Evolutionary conservation across 805 yeast species (phyloP), one percentile per base, ranked within the genome.

Genomic region (Wickerhamomyces ciferrii): DNA sequence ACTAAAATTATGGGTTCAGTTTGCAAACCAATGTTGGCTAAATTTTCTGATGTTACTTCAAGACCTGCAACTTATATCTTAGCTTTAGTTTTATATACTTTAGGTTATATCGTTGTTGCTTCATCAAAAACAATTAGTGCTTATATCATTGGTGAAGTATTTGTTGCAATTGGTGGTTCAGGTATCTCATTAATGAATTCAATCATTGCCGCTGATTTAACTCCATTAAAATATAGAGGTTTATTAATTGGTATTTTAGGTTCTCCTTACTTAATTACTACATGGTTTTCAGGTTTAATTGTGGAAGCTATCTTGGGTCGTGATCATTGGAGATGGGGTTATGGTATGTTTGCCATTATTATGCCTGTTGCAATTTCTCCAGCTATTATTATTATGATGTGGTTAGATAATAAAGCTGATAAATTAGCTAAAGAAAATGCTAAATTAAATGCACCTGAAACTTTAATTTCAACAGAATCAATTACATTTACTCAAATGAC

Each of bases 301-400:
- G 68, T 55, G 7, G 50, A 50, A 5, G 58, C 59, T 27, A 55
- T 71, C 24, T 54, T 60, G 11, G 10, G 32, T 11, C 49, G 49
- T n/a, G 45, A 49, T 23, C 64, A 66, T 19, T 76, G 81, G 81
- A 65, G 77, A 55, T 70, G 75, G 73, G 80, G 77, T 29, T 72
- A 68, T 52, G 77, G 75, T 41, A 64, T 72, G 56, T 75, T 74
- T 61, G 68, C 73, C 17, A 65, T 74, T 21, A 64, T 74, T 17
- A 60, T 66, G 48, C 77, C 78, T 2, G 62, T 62, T 34, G 67
- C 66, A 11, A 41, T 61, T 24, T 23, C 54, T n/a, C 72, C 72
- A 34, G 63, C 64, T 17, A 56, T 66, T 25, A 42, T 42, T 9
- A 46, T 65, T 21, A 58, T 69, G 56, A 46, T 52, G 23, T 60